Base-by-base conservation (phyloP, 164 flowering plant genomes). In the Dillenia suffruticosa region DNA sequence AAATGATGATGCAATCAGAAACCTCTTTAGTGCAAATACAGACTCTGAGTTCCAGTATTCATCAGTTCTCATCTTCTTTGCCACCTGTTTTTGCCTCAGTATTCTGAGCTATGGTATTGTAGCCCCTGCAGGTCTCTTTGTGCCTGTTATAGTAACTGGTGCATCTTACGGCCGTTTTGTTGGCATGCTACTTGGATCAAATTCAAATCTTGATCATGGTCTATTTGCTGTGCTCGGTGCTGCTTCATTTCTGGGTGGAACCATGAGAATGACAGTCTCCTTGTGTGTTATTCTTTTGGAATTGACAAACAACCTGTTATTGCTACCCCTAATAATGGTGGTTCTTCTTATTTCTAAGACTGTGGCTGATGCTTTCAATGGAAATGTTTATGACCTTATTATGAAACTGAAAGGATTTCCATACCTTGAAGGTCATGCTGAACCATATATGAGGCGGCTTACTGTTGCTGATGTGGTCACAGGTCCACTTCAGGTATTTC, bases 241-340 rank as follows among this genome's bases (percentile, higher is more conserved):
- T 63, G 92, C 98, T 70, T 82, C 98, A 12, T 61, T 92, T 74
- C 93, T 92, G 40, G 98, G 90, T 57, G 98, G 98, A 59, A 64
- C 98, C 17, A 92, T 90, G 97, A 81, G 98, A 72, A 78, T 71
- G 77, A 92, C 98, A 8, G 96, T 92, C 26, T 92, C 98, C 14
- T 65, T 85, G 54, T 88, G 96, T 69, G 90, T 92, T 9, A 82
- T 92, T 52, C 69, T 92, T 50, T 70, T 92, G 40, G 97, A 93
- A 71, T 57, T 93, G 61, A 93, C 98, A 11, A 84, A 93, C 67
- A 84, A 93, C 62, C 77, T 93, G 10, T 60, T 90, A 17, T 63
- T 93, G 72, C 80, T 93, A 10, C 98, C 98, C 1, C 63, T 93
- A 26, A 68, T 89, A 48, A 93, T 93, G 98, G 62, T 93, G 57